A percentile compares a stretch with the other conserved stretches of the same genome.
These are phyloP conservation scores for Fistulina hepatica DNA, from an alignment of 1,284 basidiomycete species.

Conservation along the genomic window DNA sequence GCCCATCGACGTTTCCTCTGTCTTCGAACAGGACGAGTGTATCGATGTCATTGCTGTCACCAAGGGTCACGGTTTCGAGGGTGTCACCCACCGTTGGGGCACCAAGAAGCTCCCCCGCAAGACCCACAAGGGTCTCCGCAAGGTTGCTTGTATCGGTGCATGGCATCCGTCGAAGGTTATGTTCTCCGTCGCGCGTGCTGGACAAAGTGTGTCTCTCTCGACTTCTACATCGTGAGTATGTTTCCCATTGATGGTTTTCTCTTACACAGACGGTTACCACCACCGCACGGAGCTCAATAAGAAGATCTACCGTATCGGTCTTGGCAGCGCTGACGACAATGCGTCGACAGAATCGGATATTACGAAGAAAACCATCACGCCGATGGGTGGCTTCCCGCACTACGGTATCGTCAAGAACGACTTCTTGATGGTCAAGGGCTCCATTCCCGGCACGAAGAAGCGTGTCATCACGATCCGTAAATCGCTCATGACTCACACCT, in stretches of 20 bases:
- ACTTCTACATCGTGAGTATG: no score
- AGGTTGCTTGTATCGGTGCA: constrained; percentile 99
- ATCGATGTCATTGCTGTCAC: constrained; percentile 98
- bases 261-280: constrained; percentile 81
- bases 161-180: constrained; percentile 99
- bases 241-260: constrained; percentile 11
- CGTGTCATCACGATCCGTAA: constrained; percentile 92
- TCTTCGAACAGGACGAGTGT: constrained; percentile 97
- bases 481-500: constrained; percentile 81
- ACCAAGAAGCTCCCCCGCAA: constrained; percentile 98
- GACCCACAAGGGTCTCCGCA: constrained; percentile 99
- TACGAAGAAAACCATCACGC: constrained; percentile 93
- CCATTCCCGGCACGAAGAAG: constrained; percentile 93
- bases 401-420: constrained; percentile 99
- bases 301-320: constrained; percentile 96
- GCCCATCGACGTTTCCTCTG: constrained; percentile 73
- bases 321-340: constrained; percentile 71
- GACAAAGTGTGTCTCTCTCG: constrained; percentile 78
- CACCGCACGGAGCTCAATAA: constrained; percentile 98
- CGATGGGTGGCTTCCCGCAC: constrained; percentile 98
- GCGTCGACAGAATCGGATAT: constrained; percentile 92
- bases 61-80: constrained; percentile 99
- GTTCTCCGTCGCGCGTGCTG: constrained; percentile 99
- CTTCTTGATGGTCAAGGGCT: constrained; percentile 93
- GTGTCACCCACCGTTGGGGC: constrained; percentile 99